These are phyloP conservation scores for Orbilia oligospora DNA, from an alignment of 2,329 filamentous ascomycete species.

Conservation along the genomic window DNA sequence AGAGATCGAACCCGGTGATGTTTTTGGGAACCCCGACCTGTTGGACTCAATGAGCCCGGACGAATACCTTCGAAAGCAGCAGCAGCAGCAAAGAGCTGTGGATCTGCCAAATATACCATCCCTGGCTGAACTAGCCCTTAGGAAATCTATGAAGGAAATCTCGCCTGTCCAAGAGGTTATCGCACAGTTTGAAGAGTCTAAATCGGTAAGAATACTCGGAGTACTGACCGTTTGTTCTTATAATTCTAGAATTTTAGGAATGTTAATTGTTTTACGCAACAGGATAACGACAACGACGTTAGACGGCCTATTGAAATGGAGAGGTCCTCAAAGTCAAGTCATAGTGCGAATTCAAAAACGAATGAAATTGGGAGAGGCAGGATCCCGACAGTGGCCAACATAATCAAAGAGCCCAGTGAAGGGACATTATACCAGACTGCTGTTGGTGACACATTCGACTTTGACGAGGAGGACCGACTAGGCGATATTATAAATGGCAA, in stretches of 20 bases:
- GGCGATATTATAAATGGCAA: constrained; percentile 25
- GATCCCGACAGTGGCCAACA: not conserved
- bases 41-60: not conserved
- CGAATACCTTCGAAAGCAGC: not conserved
- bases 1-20: not conserved
- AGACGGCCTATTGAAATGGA: not conserved
- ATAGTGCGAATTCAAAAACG: constrained; percentile 1
- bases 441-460: constrained; percentile 13
- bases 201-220: constrained; percentile 29
- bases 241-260: not conserved
- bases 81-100: not conserved
- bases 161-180: not conserved
- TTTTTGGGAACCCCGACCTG: constrained; percentile 2
- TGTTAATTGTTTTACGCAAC: not conserved
- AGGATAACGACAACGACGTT: not conserved
- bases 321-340: constrained; percentile 9
- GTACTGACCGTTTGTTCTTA: too few relatives aligned
- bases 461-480: constrained; percentile 33
- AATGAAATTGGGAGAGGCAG: constrained; percentile 9
- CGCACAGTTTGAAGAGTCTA: constrained; percentile 41
- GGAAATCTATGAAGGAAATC: not conserved
- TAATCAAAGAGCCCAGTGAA: not conserved
- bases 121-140: not conserved
- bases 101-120: constrained; percentile 1
- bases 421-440: constrained; percentile 37